Evolutionary conservation across 306 rosid species (phyloP).

Genomic region (Geum urbanum): DNA sequence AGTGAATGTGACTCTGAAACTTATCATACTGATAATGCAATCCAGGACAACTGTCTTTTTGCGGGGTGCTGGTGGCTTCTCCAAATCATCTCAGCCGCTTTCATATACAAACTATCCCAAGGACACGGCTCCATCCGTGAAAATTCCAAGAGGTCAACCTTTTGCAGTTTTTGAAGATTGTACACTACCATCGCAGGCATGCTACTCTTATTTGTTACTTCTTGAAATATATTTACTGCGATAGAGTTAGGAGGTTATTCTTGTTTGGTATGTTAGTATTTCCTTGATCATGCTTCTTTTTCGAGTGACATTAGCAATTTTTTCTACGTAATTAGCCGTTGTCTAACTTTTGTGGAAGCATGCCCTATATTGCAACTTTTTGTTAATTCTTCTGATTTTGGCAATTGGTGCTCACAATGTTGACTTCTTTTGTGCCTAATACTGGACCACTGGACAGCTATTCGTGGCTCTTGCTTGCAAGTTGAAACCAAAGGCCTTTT

Average conservation of each 20-base stretch:
- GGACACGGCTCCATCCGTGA: conserved; percentile 43
- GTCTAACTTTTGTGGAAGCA: background rate
- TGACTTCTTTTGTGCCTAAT: background rate
- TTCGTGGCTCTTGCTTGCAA: background rate
- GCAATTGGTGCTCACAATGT: background rate
- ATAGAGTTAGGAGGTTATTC: background rate
- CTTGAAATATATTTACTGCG: conserved; percentile 14
- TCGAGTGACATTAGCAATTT: background rate
- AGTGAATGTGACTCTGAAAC: conserved; percentile 16
- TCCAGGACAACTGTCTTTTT: conserved; percentile 63
- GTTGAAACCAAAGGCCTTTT: too few relatives aligned
- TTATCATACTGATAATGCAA: conserved; percentile 7
- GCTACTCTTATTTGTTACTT: conserved; percentile 22
- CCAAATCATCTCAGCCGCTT: conserved; percentile 68
- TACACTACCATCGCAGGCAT: conserved; percentile 80
- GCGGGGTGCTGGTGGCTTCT: conserved; percentile 99
- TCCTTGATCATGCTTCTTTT: background rate
- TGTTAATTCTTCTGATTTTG: background rate
- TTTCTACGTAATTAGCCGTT: background rate
- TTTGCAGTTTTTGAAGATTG: conserved; percentile 65
- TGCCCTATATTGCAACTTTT: background rate
- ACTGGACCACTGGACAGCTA: background rate
- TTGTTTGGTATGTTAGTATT: background rate
- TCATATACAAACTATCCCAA: conserved; percentile 70
- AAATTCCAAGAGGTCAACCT: conserved; percentile 68